Base-by-base conservation (phyloP, 805 yeast genomes). In the Candida adriatica region DNA sequence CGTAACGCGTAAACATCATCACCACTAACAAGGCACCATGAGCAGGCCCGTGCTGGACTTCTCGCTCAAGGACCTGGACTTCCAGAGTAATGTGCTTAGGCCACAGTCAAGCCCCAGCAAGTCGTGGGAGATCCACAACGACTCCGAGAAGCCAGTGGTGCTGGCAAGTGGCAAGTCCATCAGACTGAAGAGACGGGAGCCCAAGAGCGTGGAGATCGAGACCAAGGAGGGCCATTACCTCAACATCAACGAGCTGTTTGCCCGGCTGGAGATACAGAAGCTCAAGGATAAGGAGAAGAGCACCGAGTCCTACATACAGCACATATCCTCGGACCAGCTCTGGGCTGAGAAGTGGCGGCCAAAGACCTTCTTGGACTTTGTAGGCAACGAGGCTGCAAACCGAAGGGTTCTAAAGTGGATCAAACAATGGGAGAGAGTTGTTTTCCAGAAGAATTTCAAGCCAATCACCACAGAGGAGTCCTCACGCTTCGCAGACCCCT, bases 291-390 rank as follows among this genome's bases (percentile, higher is more conserved):
- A 9, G 18, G 21, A 29, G 16, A 18, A 18, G 11, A 19, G 26
- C 1, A 21, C 8, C 8, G 22, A 19, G 8, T 19, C 22, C 10
- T 19, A 8, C 46, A 16, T 29, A 22, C 25, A 20, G 37, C 11
- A 18, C 25, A 6, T 26, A 26, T 8, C 18, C 13, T 5, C 25
- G 16, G 35, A 41, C 6, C 35, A 41, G 11, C 38, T 66, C 11
- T 64, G 70, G 75, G 73, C 77, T 3, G 90, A 81, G 45, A 78
- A 78, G 50, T 81, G 79, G 66, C 60, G 84, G 38, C 86, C 90
- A 0, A 55, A 53, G 24, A 58, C 53, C n/a, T 80, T 78, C 56
- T 45, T 79, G 19, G 86, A 81, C 40, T 59, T 81, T 22, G 66
- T 78, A 0, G 90, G 90, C 0, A 78, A 80, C 39, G 90, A 81